phyloP scores from a whole-genome alignment of 805 yeast species.

The Myxozyma sirexii region DNA sequence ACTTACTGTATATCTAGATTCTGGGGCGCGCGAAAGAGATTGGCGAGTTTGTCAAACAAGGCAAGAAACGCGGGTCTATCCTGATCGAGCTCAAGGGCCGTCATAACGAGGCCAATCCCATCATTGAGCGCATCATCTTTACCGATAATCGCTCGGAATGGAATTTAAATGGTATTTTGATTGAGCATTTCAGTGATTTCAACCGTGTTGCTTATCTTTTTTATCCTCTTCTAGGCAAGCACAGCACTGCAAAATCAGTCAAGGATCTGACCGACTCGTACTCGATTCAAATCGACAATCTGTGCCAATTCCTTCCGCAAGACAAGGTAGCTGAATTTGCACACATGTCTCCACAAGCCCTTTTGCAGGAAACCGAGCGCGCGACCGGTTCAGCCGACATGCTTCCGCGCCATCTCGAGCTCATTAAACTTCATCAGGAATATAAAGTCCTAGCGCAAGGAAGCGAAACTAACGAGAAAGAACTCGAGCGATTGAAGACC shows the following conservation, averaged over 20 bases:
- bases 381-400: slow-evolving; percentile 70
- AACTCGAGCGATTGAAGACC: slow-evolving; percentile 43
- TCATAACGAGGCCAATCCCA: slow-evolving; percentile 39
- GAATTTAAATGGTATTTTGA: slow-evolving; percentile 40
- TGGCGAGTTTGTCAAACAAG: slow-evolving; percentile 72
- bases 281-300: slow-evolving; percentile 84
- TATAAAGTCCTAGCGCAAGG: slow-evolving; percentile 39
- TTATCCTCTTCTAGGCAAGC: slow-evolving; percentile 14
- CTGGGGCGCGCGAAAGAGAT: slow-evolving; percentile 69
- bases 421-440: slow-evolving; percentile 55
- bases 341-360: slow-evolving; percentile 69
- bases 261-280: slow-evolving; percentile 50
- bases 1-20: slow-evolving; percentile 41
- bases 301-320: slow-evolving; percentile 94
- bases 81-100: slow-evolving; percentile 54
- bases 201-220: too few species aligned
- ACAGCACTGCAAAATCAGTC: slow-evolving; percentile 44
- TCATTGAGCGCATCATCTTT: slow-evolving; percentile 45
- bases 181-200: too few species aligned
- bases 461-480: slow-evolving; percentile 24
- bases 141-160: slow-evolving; percentile 40
- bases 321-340: slow-evolving; percentile 95
- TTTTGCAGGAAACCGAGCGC: slow-evolving; percentile 75
- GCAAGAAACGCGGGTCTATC: slow-evolving; percentile 51
- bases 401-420: slow-evolving; percentile 56